A percentile compares a stretch with the other conserved stretches of the same genome.
Evolutionary conservation across 768 basidiomycete genomes (phyloP).

Genomic region (Galerina marginata): DNA sequence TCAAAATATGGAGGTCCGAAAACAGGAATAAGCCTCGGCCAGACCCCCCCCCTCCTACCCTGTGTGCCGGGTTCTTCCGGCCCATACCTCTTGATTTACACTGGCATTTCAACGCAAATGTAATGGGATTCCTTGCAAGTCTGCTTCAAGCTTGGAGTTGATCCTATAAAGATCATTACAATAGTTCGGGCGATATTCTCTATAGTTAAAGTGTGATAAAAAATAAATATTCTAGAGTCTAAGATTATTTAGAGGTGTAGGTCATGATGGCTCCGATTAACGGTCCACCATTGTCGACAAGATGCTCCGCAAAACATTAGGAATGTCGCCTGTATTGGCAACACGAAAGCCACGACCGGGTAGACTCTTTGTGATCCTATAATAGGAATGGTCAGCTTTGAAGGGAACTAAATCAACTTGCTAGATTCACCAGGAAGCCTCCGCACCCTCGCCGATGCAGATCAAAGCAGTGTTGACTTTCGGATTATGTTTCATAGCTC

Average conservation of each 20-base stretch:
- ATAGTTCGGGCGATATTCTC: too few relatives aligned
- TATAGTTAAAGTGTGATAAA: too few relatives aligned
- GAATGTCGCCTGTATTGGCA: constrained; percentile 65
- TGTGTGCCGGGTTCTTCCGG: too few relatives aligned
- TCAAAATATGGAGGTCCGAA: too few relatives aligned
- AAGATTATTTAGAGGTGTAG: too few relatives aligned
- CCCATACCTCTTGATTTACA: too few relatives aligned
- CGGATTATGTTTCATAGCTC: constrained; percentile 61
- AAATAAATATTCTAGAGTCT: too few relatives aligned
- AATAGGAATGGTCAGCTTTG: neutral
- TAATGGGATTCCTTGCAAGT: neutral
- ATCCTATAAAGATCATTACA: too few relatives aligned
- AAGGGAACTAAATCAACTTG: neutral
- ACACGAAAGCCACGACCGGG: constrained; percentile 67
- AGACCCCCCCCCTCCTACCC: too few relatives aligned
- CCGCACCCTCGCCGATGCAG: constrained; percentile 73
- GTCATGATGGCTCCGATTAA: neutral
- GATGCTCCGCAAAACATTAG: constrained; percentile 65
- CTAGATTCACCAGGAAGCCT: constrained; percentile 57
- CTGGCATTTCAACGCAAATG: too few relatives aligned
- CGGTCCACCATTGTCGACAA: constrained; percentile 61
- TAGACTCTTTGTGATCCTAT: constrained; percentile 66
- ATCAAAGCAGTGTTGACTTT: constrained; percentile 73
- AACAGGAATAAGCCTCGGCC: too few relatives aligned
- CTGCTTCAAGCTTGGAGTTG: too few relatives aligned